A percentile compares a stretch with the other conserved stretches of the same genome.
These are phyloP conservation scores for Entomortierella parvispora DNA, from an alignment of 192 early-diverging fungal genomes.

Conservation along the genomic window DNA sequence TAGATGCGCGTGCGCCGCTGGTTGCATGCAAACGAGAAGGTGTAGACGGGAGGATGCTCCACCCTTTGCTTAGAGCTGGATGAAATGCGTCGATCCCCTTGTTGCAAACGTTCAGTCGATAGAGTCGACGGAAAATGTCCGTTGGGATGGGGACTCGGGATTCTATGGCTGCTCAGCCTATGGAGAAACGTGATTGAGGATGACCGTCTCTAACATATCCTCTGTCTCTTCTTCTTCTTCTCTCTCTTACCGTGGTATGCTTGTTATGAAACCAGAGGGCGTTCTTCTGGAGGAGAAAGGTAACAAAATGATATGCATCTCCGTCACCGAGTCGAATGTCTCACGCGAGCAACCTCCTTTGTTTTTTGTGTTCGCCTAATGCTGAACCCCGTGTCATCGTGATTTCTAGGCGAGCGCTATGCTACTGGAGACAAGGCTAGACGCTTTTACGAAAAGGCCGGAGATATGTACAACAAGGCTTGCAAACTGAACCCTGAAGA, in stretches of 20 bases:
- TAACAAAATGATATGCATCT: constrained; percentile 11
- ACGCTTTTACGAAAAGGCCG: constrained; percentile 72
- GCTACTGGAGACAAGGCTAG: constrained; percentile 70
- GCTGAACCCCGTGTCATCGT: not conserved
- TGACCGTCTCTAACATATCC: no score
- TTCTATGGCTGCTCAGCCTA: no score
- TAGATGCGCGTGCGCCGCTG: not conserved
- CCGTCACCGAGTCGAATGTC: not conserved
- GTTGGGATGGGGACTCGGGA: no score
- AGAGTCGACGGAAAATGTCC: no score
- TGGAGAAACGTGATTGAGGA: no score
- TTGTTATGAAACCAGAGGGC: constrained; percentile 51
- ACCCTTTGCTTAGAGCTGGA: no score
- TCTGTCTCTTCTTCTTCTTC: not conserved
- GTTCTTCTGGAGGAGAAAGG: constrained; percentile 64
- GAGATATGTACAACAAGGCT: constrained; percentile 72
- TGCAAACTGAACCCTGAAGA: constrained; percentile 62
- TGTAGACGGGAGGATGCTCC: no score
- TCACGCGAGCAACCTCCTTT: constrained; percentile 5
- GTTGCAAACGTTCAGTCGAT: no score
- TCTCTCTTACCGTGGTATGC: not conserved
- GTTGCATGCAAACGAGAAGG: not conserved
- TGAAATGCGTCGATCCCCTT: no score
- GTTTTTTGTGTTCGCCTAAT: not conserved
- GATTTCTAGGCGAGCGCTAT: constrained; percentile 75